Evolutionary conservation across 805 yeast genomes (phyloP), one percentile per base, ranked within the genome.

Genomic region (Vanderwaltozyma yarrowii): DNA sequence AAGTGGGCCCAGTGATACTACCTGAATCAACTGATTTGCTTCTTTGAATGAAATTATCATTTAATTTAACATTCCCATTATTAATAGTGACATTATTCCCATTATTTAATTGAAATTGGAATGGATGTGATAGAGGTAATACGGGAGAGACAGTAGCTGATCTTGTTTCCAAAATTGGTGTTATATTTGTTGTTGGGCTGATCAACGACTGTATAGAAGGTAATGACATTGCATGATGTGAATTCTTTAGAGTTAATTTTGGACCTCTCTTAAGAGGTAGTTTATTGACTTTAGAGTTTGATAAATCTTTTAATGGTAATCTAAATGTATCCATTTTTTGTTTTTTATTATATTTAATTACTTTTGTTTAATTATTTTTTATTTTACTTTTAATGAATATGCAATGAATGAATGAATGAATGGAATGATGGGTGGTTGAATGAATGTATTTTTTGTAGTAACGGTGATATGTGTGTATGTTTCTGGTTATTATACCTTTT

Each of bases 271-370:
- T 37, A 9, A 41, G 30, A 3, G 34, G 14, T 15, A 32, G 23
- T 32, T 42, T 47, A 45, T 54, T 54, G 30, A 54, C 43, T 27
- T 45, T 43, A 10, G 57, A 50, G 35, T 47, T 46, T 10, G 61
- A 44, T 28, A 49, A 47, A 36, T 47, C 58, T 26, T 49, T 48
- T 43, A 54, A 37, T 29, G 60, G 61, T 17, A 47, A 38, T 38
- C 61, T 45, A 23, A 43, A 28, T 11, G 33, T 32, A 9, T 37
- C 39, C 39, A 37, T 35, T 5, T 10, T 24, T 4, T 8, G 5
- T 4, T 10, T n/a, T n/a, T n/a, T n/a, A n/a, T n/a, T n/a, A n/a
- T n/a, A n/a, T n/a, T n/a, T n/a, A n/a, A n/a, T n/a, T n/a, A n/a
- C n/a, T n/a, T n/a, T 8, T 8, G 13, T 8, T 8, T 8, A 12